These are phyloP conservation scores for Arthroderma sp. DNA, from an alignment of 2,329 filamentous ascomycete species.

Conservation along the genomic window DNA sequence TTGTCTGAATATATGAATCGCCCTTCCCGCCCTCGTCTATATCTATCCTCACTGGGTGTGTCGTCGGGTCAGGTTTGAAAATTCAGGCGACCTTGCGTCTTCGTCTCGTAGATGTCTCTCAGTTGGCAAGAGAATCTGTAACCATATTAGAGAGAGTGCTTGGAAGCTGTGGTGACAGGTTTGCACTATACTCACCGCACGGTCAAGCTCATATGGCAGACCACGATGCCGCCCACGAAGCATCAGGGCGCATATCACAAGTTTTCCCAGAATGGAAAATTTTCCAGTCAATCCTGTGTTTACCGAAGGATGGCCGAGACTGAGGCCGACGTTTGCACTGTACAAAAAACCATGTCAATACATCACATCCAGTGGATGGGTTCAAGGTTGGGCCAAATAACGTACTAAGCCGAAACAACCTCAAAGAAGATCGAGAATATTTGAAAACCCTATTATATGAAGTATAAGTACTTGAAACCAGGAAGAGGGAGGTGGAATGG, in stretches of 20 bases:
- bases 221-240: slow-evolving; percentile 42
- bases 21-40: background rate
- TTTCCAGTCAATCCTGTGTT: slow-evolving; percentile 26
- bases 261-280: slow-evolving; percentile 37
- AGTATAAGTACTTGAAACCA: background rate
- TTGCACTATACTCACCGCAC: slow-evolving; percentile 15
- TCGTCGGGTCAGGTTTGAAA: slow-evolving; percentile 3
- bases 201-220: slow-evolving; percentile 43
- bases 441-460: slow-evolving; percentile 7
- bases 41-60: slow-evolving; percentile 3
- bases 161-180: background rate
- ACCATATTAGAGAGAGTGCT: background rate
- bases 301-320: slow-evolving; percentile 20
- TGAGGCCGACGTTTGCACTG: slow-evolving; percentile 24
- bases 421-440: slow-evolving; percentile 29
- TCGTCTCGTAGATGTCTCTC: slow-evolving; percentile 6
- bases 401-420: slow-evolving; percentile 28
- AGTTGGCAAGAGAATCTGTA: slow-evolving; percentile 6
- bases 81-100: slow-evolving; percentile 3
- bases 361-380: background rate
- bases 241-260: slow-evolving; percentile 44
- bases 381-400: background rate
- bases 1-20: too few species aligned
- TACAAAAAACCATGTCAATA: background rate
- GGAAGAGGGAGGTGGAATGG: background rate